phyloP scores from a whole-genome alignment of 352 stramenopile species.

The Pythium pyrilobum region DNA sequence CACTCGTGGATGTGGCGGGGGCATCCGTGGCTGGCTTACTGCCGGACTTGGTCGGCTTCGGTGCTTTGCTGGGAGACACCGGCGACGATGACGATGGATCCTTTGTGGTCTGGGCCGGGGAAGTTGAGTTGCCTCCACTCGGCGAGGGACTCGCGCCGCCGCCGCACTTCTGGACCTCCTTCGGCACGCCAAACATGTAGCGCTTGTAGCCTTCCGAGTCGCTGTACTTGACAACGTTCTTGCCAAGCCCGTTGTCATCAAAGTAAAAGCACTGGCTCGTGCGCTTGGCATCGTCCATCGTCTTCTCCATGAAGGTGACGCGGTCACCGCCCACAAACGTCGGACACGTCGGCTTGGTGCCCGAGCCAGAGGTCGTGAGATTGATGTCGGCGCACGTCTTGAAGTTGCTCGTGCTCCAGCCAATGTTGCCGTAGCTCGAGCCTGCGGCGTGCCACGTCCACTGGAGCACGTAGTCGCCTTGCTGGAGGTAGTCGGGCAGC shows the following conservation, averaged over 20 bases:
- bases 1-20: no score
- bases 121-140: not conserved
- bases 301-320: constrained; percentile 37
- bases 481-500: constrained; percentile 34
- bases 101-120: no score
- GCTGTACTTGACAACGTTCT: constrained; percentile 34
- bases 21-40: not conserved
- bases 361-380: constrained; percentile 30
- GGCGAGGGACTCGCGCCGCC: constrained; percentile 9
- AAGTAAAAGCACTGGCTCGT: constrained; percentile 51
- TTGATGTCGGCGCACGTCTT: constrained; percentile 51
- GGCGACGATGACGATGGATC: no score
- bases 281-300: constrained; percentile 14
- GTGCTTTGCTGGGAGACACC: not conserved
- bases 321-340: constrained; percentile 48
- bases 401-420: constrained; percentile 42
- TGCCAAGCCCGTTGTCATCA: constrained; percentile 42
- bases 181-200: constrained; percentile 47
- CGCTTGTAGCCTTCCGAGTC: constrained; percentile 34
- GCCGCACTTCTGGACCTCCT: constrained; percentile 35
- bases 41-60: not conserved
- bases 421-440: constrained; percentile 46
- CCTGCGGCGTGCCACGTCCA: constrained; percentile 48
- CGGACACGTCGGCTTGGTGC: constrained; percentile 30
- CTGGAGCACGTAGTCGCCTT: constrained; percentile 55